phyloP scores from a whole-genome alignment of 2,329 filamentous ascomycete genomes.

The Alternaria panax region DNA sequence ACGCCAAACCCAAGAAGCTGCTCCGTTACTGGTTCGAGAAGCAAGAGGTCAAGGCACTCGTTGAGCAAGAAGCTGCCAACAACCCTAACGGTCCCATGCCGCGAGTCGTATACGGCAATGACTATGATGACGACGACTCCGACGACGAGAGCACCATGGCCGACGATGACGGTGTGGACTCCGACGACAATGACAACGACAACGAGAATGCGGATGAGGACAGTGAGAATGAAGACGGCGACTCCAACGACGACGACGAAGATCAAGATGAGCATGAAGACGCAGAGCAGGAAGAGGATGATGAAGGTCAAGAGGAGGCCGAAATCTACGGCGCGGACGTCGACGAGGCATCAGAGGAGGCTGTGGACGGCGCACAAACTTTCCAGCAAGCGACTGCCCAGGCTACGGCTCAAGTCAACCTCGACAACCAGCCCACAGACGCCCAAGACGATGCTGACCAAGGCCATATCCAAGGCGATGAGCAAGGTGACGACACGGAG shows the following conservation, averaged over 20 bases:
- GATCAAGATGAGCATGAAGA: slow-evolving; percentile 13
- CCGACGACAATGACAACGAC: slow-evolving; percentile 15
- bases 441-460: too few relatives aligned
- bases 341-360: background rate
- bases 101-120: slow-evolving; percentile 15
- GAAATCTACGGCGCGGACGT: too few relatives aligned
- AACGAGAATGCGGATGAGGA: slow-evolving; percentile 3
- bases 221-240: slow-evolving; percentile 1
- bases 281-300: background rate
- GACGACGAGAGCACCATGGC: slow-evolving; percentile 16
- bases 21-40: slow-evolving; percentile 48
- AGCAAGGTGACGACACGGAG: too few relatives aligned
- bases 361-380: too few relatives aligned
- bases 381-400: too few relatives aligned
- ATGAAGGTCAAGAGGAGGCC: background rate
- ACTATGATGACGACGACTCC: slow-evolving; percentile 15
- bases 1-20: slow-evolving; percentile 32
- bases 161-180: slow-evolving; percentile 20
- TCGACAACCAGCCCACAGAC: too few relatives aligned
- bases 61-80: slow-evolving; percentile 17
- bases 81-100: slow-evolving; percentile 21
- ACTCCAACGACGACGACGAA: slow-evolving; percentile 9
- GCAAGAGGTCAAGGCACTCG: slow-evolving; percentile 32
- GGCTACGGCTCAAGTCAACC: too few relatives aligned
- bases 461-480: too few relatives aligned